These are phyloP conservation scores for Domatiomyces globalis DNA, from an alignment of 2,329 filamentous ascomycete genomes.

Conservation along the genomic window DNA sequence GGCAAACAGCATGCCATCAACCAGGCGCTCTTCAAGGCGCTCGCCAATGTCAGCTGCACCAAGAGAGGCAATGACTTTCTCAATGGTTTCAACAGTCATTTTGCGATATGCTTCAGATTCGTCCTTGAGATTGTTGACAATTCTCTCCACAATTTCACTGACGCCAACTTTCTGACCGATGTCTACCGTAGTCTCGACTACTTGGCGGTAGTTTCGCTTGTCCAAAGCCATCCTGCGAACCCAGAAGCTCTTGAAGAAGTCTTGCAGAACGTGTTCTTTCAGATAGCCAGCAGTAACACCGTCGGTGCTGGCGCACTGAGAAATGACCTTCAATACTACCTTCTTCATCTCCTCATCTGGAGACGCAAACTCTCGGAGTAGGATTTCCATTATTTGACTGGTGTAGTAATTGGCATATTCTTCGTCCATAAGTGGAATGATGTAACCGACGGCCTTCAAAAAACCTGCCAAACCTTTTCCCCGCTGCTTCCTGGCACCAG, in stretches of 20 bases:
- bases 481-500: constrained; percentile 84
- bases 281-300: constrained; percentile 90
- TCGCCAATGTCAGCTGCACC: constrained; percentile 90
- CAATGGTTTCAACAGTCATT: constrained; percentile 97
- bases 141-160: constrained; percentile 81
- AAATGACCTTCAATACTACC: constrained; percentile 92
- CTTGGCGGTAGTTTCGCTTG: constrained; percentile 93
- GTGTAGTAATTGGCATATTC: constrained; percentile 99
- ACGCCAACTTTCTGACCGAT: constrained; percentile 96
- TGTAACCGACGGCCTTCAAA: constrained; percentile 92
- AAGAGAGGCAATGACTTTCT: constrained; percentile 86
- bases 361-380: constrained; percentile 87
- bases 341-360: constrained; percentile 99
- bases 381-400: constrained; percentile 95
- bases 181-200: constrained; percentile 95
- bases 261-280: constrained; percentile 84
- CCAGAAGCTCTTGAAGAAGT: constrained; percentile 99
- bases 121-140: constrained; percentile 92
- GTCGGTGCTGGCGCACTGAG: constrained; percentile 84
- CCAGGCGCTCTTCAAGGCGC: constrained; percentile 78
- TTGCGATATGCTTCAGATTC: constrained; percentile 96
- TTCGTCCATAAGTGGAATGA: constrained; percentile 98
- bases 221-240: constrained; percentile 92
- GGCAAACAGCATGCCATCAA: constrained; percentile 86
- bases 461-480: constrained; percentile 93